Evolutionary conservation across 169 alveolate species (phyloP).

Genomic region (Plasmodium gaboni): DNA sequence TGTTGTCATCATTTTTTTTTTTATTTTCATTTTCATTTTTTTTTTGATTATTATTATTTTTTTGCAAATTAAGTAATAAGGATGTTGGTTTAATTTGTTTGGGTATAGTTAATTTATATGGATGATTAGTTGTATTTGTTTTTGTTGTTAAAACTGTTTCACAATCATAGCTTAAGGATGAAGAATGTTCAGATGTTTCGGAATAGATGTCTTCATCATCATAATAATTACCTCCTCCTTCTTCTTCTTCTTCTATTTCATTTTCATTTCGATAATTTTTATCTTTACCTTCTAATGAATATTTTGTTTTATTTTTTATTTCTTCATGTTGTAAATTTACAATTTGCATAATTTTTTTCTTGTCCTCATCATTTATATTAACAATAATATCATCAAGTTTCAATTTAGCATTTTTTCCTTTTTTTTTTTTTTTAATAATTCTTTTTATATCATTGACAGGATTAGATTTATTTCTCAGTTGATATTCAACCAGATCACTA

Average conservation of each 20-base stretch:
- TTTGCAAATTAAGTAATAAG: conserved; percentile 2
- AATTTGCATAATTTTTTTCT: conserved; percentile 57
- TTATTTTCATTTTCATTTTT: conserved; percentile 7
- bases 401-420: conserved; percentile 15
- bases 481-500: conserved; percentile 37
- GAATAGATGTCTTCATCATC: too few relatives aligned
- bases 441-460: conserved; percentile 6
- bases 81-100: conserved; percentile 36
- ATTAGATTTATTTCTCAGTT: conserved; percentile 6
- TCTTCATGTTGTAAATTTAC: conserved; percentile 46
- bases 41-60: neutral
- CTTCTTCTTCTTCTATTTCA: too few relatives aligned
- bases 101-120: conserved; percentile 76
- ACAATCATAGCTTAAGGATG: conserved; percentile 78
- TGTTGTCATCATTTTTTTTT: neutral
- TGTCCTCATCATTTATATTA: conserved; percentile 25
- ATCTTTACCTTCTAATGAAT: neutral
- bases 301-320: neutral
- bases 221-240: too few relatives aligned
- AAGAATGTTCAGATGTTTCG: neutral
- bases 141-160: conserved; percentile 86
- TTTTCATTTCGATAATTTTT: too few relatives aligned
- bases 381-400: conserved; percentile 7
- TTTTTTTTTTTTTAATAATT: conserved; percentile 41
- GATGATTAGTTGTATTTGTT: conserved; percentile 85